Evolutionary conservation across 148 eudicot genomes (phyloP).

Genomic region (Fagopyrum esculentum): DNA sequence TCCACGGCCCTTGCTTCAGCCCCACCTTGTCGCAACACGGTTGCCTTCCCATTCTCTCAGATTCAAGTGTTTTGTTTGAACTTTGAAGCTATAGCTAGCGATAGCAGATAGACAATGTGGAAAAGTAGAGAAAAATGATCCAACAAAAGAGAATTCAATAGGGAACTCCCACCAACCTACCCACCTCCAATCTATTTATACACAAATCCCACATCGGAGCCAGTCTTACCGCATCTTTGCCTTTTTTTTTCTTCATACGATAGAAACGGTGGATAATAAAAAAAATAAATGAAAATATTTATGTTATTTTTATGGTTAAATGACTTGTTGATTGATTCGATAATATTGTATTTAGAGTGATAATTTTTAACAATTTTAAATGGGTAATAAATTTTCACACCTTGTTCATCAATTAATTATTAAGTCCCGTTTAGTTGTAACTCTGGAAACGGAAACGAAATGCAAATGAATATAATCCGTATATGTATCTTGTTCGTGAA

Average conservation of each 20-base stretch:
- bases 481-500: too few species aligned
- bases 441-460: too few species aligned
- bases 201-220: background rate
- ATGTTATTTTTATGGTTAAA: too few species aligned
- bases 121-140: background rate
- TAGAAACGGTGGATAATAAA: too few species aligned
- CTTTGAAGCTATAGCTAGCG: background rate
- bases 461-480: too few species aligned
- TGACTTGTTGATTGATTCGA: too few species aligned
- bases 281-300: too few species aligned
- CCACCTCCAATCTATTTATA: background rate
- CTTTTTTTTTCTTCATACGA: background rate
- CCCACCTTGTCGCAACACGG: slow-evolving; percentile 95
- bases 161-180: background rate
- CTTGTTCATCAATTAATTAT: too few species aligned
- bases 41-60: slow-evolving; percentile 63
- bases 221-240: background rate
- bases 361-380: too few species aligned
- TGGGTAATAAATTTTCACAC: too few species aligned
- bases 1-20: slow-evolving; percentile 98
- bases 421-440: too few species aligned
- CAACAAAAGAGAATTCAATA: background rate
- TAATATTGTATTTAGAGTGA: too few species aligned
- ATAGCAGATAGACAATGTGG: background rate
- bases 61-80: background rate